Evolutionary conservation across 2,329 filamentous ascomycete genomes (phyloP).

Genomic region (Curvularia eragrostidis): DNA sequence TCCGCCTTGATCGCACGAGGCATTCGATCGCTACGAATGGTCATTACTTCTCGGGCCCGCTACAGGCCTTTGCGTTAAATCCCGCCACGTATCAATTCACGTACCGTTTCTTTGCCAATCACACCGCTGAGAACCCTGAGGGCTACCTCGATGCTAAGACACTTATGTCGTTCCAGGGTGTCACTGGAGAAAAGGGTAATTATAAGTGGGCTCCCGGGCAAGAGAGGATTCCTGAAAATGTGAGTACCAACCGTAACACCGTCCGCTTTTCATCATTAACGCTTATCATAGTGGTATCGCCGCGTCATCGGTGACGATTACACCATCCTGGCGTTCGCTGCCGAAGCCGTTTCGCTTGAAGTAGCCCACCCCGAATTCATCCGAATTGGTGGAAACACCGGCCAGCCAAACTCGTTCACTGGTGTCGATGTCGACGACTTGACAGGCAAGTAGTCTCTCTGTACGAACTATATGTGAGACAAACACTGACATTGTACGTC

Average conservation of each 20-base stretch:
- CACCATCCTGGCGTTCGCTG: neutral
- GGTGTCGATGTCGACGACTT: conserved; percentile 27
- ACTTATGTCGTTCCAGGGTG: conserved; percentile 28
- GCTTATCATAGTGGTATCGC: conserved; percentile 9
- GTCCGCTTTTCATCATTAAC: conserved; percentile 16
- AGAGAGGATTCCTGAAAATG: conserved; percentile 33
- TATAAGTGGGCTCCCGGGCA: conserved; percentile 27
- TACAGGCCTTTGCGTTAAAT: conserved; percentile 27
- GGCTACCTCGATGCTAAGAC: conserved; percentile 28
- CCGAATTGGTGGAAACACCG: conserved; percentile 31
- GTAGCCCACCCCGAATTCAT: conserved; percentile 14
- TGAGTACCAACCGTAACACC: conserved; percentile 12
- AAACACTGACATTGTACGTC: neutral
- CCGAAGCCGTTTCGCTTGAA: conserved; percentile 19
- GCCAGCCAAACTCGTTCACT: conserved; percentile 26
- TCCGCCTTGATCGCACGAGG: conserved; percentile 28
- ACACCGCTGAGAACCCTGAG: conserved; percentile 28
- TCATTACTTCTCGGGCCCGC: conserved; percentile 23
- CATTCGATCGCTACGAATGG: conserved; percentile 27
- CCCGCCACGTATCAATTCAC: conserved; percentile 17
- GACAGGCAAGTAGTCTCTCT: conserved; percentile 13
- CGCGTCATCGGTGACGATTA: conserved; percentile 26
- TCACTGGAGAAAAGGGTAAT: conserved; percentile 26
- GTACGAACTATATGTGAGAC: neutral
- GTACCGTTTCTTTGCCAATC: conserved; percentile 29